A percentile compares a stretch with the other conserved stretches of the same genome.
These are phyloP conservation scores for Aspergillus fructus DNA, from an alignment of 2,329 filamentous ascomycete species.

Conservation along the genomic window DNA sequence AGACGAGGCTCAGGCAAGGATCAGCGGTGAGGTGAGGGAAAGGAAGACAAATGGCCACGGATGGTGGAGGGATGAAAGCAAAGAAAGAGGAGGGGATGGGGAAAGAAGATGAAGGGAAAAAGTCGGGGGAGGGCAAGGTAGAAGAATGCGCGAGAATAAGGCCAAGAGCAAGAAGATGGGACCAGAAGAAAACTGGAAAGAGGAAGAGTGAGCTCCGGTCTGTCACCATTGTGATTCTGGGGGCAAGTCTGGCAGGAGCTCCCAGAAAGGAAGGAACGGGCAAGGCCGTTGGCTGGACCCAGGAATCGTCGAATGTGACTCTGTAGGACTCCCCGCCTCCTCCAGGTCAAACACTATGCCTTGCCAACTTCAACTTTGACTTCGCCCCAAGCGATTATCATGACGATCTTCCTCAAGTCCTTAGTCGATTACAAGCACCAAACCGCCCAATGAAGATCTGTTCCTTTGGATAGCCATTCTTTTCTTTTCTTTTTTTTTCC, in stretches of 20 bases:
- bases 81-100: neutral
- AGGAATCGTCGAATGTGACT: neutral
- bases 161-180: neutral
- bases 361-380: neutral
- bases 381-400: neutral
- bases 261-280: constrained; percentile 14
- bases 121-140: neutral
- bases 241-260: constrained; percentile 1
- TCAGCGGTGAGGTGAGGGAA: neutral
- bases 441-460: constrained; percentile 5
- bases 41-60: neutral
- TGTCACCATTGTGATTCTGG: constrained; percentile 4
- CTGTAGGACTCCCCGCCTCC: neutral
- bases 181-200: neutral
- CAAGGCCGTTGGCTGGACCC: neutral
- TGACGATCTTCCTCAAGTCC: constrained; percentile 1
- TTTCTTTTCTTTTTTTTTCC: neutral
- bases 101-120: neutral
- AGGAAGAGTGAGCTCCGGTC: neutral
- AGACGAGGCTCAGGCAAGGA: neutral
- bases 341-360: neutral
- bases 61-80: constrained; percentile 1
- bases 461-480: constrained; percentile 2
- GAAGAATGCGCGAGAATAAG: neutral
- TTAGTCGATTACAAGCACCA: neutral